Evolutionary conservation across 495 filamentous ascomycete species (phyloP).

Genomic region (Hypoxylon subgilvum): DNA sequence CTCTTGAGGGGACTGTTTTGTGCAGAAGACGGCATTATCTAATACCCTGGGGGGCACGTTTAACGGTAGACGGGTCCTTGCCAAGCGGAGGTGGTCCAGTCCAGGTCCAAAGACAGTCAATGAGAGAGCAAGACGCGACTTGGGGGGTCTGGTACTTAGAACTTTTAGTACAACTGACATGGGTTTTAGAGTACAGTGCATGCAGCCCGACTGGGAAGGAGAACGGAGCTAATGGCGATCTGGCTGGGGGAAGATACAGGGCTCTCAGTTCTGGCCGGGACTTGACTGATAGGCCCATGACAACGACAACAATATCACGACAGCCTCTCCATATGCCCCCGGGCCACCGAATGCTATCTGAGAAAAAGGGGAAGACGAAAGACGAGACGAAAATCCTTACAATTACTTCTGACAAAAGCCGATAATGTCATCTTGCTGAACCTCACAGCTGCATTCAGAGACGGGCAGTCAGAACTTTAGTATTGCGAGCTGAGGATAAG

Average conservation of each 20-base stretch:
- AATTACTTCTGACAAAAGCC: constrained; percentile 1
- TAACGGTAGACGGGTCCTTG: constrained; percentile 49
- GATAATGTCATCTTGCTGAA: background rate
- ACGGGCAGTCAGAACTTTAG: constrained; percentile 29
- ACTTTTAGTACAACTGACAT: constrained; percentile 53
- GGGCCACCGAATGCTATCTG: constrained; percentile 21
- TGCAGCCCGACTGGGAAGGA: constrained; percentile 62
- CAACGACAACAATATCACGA: constrained; percentile 35
- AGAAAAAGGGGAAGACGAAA: constrained; percentile 10
- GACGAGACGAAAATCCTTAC: constrained; percentile 3
- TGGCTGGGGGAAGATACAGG: constrained; percentile 47
- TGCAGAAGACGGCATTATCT: constrained; percentile 58
- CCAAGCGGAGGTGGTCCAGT: constrained; percentile 46
- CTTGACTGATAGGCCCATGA: constrained; percentile 38
- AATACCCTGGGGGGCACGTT: constrained; percentile 47
- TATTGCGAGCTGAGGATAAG: constrained; percentile 16
- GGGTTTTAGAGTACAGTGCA: constrained; percentile 49
- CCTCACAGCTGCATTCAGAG: constrained; percentile 12
- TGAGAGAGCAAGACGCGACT: constrained; percentile 45
- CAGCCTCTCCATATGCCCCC: constrained; percentile 22
- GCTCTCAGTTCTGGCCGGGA: constrained; percentile 42
- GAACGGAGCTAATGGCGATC: constrained; percentile 56
- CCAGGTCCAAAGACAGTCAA: constrained; percentile 43
- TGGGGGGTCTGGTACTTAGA: constrained; percentile 50
- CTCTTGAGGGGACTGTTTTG: constrained; percentile 55